A percentile compares a stretch with the other conserved stretches of the same genome.
phyloP scores from a whole-genome alignment of 1,284 basidiomycete species.

The Melampsora abietis-canadensis region DNA sequence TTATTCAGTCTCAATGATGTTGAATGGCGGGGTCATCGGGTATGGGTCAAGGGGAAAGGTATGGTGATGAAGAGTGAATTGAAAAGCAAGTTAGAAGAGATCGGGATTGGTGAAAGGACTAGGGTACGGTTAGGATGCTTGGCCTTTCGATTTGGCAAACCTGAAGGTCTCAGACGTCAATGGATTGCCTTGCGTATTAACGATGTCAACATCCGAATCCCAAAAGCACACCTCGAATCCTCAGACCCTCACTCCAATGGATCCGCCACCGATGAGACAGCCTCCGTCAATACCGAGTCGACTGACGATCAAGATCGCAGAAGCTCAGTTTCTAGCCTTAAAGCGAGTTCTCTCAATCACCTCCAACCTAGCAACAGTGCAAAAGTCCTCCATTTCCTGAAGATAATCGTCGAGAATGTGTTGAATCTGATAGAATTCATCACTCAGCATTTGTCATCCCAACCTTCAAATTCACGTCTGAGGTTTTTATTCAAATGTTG shows the following conservation, averaged over 20 bases:
- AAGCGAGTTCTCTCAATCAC: not conserved
- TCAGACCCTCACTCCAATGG: conserved; percentile 6
- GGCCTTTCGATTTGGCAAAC: conserved; percentile 24
- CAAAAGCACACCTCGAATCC: conserved; percentile 25
- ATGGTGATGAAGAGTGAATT: not conserved
- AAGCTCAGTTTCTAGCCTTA: conserved; percentile 17
- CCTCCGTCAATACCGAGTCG: conserved; percentile 10
- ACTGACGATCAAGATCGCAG: conserved; percentile 12
- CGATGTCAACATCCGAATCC: conserved; percentile 27
- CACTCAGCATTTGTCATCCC: conserved; percentile 9
- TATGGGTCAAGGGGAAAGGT: conserved; percentile 12
- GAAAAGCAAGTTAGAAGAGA: conserved; percentile 10
- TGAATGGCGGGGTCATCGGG: conserved; percentile 30
- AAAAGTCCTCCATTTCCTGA: not conserved
- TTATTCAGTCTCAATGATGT: conserved; percentile 36
- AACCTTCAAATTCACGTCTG: conserved; percentile 19
- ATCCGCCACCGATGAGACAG: conserved; percentile 21
- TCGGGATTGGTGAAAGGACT: conserved; percentile 5
- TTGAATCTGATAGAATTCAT: not conserved
- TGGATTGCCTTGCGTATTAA: conserved; percentile 36
- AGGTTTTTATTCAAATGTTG: conserved; percentile 26
- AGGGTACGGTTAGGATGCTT: conserved; percentile 19
- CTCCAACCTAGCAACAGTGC: conserved; percentile 5
- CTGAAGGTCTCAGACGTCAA: conserved; percentile 37
- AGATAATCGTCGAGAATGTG: not conserved